Evolutionary conservation across 441 rosid species (phyloP).

Genomic region (Brassica hybrid): DNA sequence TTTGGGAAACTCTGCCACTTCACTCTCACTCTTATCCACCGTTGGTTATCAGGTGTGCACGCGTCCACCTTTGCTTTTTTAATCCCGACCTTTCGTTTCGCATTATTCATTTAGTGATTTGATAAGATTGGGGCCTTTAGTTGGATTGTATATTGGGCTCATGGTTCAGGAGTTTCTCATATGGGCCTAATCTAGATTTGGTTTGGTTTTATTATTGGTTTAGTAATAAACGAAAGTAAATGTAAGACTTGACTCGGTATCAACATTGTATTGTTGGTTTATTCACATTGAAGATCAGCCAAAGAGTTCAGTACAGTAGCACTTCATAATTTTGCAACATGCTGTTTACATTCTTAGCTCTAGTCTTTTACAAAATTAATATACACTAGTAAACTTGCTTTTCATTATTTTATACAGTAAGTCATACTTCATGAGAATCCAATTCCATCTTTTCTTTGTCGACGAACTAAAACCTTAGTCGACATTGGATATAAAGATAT

Average conservation of each 20-base stretch:
- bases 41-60: slow-evolving; percentile 20
- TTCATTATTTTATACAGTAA: background rate
- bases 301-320: background rate
- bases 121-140: too few species aligned
- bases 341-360: background rate
- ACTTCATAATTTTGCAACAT: background rate
- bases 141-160: too few species aligned
- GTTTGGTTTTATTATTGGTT: background rate
- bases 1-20: slow-evolving; percentile 26
- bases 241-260: background rate
- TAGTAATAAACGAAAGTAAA: background rate
- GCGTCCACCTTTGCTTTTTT: slow-evolving; percentile 23
- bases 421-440: background rate
- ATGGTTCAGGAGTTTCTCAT: too few species aligned
- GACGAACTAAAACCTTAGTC: background rate
- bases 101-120: background rate
- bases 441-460: background rate
- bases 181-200: background rate
- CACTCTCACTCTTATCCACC: background rate
- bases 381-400: background rate
- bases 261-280: background rate
- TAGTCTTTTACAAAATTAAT: background rate
- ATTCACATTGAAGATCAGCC: background rate
- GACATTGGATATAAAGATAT: background rate
- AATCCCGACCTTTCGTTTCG: background rate